phyloP scores from a whole-genome alignment of 2,329 filamentous ascomycete genomes.

The Colletotrichum lini region DNA sequence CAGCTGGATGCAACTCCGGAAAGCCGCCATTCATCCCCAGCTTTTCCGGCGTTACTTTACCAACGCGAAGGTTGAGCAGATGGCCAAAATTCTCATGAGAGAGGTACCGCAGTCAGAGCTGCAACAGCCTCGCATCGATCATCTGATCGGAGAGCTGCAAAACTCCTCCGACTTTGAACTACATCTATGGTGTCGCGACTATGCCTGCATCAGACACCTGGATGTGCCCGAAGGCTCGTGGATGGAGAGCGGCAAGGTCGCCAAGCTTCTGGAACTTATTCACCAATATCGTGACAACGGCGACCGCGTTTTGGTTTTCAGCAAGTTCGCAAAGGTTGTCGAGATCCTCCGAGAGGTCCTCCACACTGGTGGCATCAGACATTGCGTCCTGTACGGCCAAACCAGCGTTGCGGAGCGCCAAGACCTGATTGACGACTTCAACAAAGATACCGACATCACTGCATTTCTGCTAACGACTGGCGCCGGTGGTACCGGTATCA shows the following conservation, averaged over 20 bases:
- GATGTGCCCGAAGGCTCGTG: conserved; percentile 69
- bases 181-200: conserved; percentile 76
- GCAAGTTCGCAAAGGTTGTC: conserved; percentile 91
- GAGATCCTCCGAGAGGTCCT: conserved; percentile 91
- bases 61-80: conserved; percentile 81
- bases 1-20: conserved; percentile 90
- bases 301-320: conserved; percentile 91
- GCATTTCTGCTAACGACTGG: conserved; percentile 95
- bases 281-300: conserved; percentile 81
- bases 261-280: conserved; percentile 82
- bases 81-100: conserved; percentile 82
- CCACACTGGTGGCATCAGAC: conserved; percentile 78
- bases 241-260: conserved; percentile 85
- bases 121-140: conserved; percentile 65
- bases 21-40: conserved; percentile 92
- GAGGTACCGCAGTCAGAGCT: conserved; percentile 72
- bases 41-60: conserved; percentile 87
- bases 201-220: conserved; percentile 66
- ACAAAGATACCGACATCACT: conserved; percentile 80
- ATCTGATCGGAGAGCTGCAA: conserved; percentile 70
- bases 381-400: conserved; percentile 88
- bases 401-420: conserved; percentile 89
- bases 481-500: conserved; percentile 96
- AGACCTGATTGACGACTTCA: conserved; percentile 89
- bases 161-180: conserved; percentile 75